These are phyloP conservation scores for Aspergillus sp. DNA, from an alignment of 2,329 filamentous ascomycete genomes.

Conservation along the genomic window DNA sequence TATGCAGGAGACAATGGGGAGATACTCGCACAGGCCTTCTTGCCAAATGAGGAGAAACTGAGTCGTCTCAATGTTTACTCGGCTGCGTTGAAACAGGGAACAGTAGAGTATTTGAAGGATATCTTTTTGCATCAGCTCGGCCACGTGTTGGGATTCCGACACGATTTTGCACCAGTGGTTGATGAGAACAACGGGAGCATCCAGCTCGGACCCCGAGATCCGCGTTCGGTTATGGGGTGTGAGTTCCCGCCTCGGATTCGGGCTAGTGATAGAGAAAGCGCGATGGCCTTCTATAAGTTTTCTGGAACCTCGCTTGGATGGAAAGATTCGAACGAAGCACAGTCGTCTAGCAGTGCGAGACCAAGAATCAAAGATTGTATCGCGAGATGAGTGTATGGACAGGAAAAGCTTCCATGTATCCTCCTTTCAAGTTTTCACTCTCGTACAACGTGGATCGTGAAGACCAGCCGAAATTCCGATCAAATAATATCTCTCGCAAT, in stretches of 20 bases:
- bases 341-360: too few species aligned
- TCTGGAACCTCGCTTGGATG: not conserved
- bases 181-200: not conserved
- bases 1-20: not conserved
- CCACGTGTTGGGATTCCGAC: slow-evolving; percentile 15
- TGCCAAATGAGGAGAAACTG: not conserved
- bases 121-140: slow-evolving; percentile 20
- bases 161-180: slow-evolving; percentile 7
- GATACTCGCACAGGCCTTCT: not conserved
- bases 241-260: slow-evolving; percentile 14
- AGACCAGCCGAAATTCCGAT: too few species aligned
- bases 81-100: slow-evolving; percentile 11
- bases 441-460: too few species aligned
- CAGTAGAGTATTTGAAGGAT: slow-evolving; percentile 13
- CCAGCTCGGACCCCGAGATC: slow-evolving; percentile 14
- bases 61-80: slow-evolving; percentile 8
- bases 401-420: too few species aligned
- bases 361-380: too few species aligned
- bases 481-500: too few species aligned
- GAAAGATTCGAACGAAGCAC: too few species aligned
- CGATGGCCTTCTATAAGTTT: not conserved
- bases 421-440: too few species aligned
- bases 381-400: too few species aligned
- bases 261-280: slow-evolving; percentile 1
- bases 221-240: slow-evolving; percentile 12